phyloP scores from a whole-genome alignment of 441 rosid species.

The Syzygium syzygioides region DNA sequence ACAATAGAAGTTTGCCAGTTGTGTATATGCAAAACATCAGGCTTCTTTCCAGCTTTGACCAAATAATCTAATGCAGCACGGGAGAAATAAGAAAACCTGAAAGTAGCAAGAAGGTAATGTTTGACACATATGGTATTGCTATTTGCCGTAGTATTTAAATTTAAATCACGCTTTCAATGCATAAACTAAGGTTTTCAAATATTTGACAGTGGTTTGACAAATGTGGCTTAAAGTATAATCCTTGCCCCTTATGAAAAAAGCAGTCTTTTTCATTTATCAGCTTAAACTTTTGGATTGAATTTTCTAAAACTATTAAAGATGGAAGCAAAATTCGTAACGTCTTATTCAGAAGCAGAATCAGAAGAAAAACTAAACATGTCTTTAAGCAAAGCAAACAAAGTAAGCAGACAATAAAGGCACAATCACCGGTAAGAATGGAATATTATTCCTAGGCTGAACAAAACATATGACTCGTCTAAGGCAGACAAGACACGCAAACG shows the following conservation, averaged over 20 bases:
- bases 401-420: background rate
- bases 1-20: conserved; percentile 81
- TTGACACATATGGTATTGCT: background rate
- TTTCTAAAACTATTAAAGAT: background rate
- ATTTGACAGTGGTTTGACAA: background rate
- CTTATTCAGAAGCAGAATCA: background rate
- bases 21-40: conserved; percentile 82
- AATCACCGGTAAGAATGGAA: background rate
- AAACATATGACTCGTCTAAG: background rate
- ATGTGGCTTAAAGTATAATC: background rate
- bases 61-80: conserved; percentile 88
- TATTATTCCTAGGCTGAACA: background rate
- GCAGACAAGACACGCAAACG: background rate
- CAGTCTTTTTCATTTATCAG: background rate
- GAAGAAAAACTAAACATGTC: background rate
- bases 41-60: conserved; percentile 74
- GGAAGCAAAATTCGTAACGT: background rate
- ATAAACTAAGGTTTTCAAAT: background rate
- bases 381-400: background rate
- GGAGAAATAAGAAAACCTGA: conserved; percentile 78
- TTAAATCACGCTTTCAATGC: background rate
- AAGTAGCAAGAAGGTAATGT: background rate
- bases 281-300: background rate
- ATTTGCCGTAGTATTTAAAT: background rate
- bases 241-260: background rate